A percentile compares a stretch with the other conserved stretches of the same genome.
These are phyloP conservation scores for Aspergillus leporis DNA, from an alignment of 495 filamentous ascomycete genomes.

Conservation along the genomic window DNA sequence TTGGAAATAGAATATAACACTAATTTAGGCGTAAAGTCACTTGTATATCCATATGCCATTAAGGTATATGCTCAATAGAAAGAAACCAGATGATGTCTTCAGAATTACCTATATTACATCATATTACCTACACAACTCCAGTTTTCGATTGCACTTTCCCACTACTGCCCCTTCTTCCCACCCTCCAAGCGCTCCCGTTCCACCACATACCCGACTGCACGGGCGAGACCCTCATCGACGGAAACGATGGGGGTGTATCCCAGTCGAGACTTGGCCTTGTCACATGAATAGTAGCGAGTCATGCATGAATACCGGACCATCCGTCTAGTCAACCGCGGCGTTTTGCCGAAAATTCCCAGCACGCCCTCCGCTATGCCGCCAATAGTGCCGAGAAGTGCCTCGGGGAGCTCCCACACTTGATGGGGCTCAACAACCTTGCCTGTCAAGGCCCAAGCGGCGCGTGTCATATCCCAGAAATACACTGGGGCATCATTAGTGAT, in stretches of 20 bases:
- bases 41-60: slow-evolving; percentile 12
- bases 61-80: slow-evolving; percentile 11
- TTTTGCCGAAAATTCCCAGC: slow-evolving; percentile 66
- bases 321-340: slow-evolving; percentile 71
- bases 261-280: slow-evolving; percentile 78
- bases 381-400: slow-evolving; percentile 61
- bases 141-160: background rate
- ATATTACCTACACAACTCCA: slow-evolving; percentile 1
- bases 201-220: slow-evolving; percentile 66
- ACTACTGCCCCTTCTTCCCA: slow-evolving; percentile 48
- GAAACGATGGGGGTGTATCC: slow-evolving; percentile 74
- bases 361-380: slow-evolving; percentile 70
- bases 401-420: slow-evolving; percentile 68
- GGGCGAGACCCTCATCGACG: slow-evolving; percentile 71
- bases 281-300: slow-evolving; percentile 80
- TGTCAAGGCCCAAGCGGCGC: slow-evolving; percentile 74
- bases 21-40: background rate
- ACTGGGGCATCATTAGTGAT: slow-evolving; percentile 90
- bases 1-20: too few species aligned
- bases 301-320: slow-evolving; percentile 75
- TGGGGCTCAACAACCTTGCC: slow-evolving; percentile 63
- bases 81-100: slow-evolving; percentile 2
- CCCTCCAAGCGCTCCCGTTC: slow-evolving; percentile 44
- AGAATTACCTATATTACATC: slow-evolving; percentile 22
- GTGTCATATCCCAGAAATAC: slow-evolving; percentile 95